Conservation (phyloP, 805 yeast species). For the Monosporozyma aquatica region DNA sequence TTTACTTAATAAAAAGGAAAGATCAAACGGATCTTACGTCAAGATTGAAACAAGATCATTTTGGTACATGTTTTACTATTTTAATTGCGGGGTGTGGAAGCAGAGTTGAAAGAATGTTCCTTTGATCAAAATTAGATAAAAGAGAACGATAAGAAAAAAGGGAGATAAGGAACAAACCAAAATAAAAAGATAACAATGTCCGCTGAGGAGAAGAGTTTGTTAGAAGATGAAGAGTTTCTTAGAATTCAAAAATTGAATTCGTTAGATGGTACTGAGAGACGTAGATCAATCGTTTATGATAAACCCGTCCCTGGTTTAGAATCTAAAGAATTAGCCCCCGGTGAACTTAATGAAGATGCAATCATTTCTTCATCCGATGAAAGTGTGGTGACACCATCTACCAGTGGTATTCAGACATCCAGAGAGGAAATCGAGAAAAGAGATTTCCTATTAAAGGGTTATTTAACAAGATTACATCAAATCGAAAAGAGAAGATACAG, state of each 20-base stretch:
- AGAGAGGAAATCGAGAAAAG: not conserved
- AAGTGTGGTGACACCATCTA: not conserved
- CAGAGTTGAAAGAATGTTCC: too few relatives aligned
- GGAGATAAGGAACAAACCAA: too few relatives aligned
- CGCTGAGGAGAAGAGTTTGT: constrained; percentile 9
- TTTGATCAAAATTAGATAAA: too few relatives aligned
- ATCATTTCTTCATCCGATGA: not conserved
- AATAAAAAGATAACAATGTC: not conserved
- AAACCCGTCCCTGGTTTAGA: constrained; percentile 4
- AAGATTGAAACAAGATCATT: too few relatives aligned
- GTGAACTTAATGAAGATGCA: not conserved
- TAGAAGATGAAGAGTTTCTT: constrained; percentile 20
- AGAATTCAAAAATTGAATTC: constrained; percentile 22
- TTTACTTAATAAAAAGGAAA: too few relatives aligned
- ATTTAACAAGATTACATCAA: constrained; percentile 8
- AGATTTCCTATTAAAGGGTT: constrained; percentile 8
- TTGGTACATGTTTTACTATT: too few relatives aligned
- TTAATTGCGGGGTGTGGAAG: too few relatives aligned
- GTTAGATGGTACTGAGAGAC: constrained; percentile 8
- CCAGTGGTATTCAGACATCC: not conserved
- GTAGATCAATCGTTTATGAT: constrained; percentile 12
- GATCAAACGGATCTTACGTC: too few relatives aligned
- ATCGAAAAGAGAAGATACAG: constrained; percentile 9
- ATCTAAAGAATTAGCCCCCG: not conserved
- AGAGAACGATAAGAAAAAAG: too few relatives aligned